Evolutionary conservation across 2,329 filamentous ascomycete genomes (phyloP).

Genomic region (Pestalotiopsis fici): DNA sequence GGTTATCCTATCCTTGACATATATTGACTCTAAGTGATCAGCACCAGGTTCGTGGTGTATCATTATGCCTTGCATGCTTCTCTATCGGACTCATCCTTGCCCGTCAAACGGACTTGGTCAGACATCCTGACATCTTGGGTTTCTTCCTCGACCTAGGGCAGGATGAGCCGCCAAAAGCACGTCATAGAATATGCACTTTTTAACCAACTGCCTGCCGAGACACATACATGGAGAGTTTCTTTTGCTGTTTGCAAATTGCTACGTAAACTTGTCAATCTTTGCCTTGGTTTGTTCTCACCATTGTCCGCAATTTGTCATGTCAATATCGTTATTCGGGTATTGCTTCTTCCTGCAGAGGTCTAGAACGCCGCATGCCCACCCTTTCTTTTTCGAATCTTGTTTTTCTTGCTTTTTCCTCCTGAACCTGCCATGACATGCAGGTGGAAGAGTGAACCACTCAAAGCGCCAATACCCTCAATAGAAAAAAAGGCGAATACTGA

Average conservation of each 20-base stretch:
- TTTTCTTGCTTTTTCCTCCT: neutral
- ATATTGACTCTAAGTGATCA: neutral
- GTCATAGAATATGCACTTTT: neutral
- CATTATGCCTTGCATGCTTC: neutral
- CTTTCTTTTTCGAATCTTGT: neutral
- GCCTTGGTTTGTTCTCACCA: neutral
- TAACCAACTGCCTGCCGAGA: neutral
- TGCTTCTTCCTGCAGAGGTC: neutral
- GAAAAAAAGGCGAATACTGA: neutral
- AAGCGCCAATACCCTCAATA: neutral
- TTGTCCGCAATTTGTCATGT: neutral
- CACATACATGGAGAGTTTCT: neutral
- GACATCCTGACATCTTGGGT: neutral
- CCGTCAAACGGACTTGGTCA: neutral
- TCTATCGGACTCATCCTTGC: neutral
- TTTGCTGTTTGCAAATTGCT: neutral
- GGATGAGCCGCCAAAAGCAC: neutral
- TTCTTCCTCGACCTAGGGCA: neutral
- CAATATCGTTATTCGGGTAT: neutral
- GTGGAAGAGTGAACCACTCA: neutral
- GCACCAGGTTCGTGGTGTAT: neutral
- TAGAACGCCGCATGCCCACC: neutral
- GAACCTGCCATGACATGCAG: neutral
- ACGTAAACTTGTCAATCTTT: neutral
- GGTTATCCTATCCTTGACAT: neutral